These are phyloP conservation scores for Septoria petroselini DNA, from an alignment of 2,329 filamentous ascomycete species.

Conservation along the genomic window DNA sequence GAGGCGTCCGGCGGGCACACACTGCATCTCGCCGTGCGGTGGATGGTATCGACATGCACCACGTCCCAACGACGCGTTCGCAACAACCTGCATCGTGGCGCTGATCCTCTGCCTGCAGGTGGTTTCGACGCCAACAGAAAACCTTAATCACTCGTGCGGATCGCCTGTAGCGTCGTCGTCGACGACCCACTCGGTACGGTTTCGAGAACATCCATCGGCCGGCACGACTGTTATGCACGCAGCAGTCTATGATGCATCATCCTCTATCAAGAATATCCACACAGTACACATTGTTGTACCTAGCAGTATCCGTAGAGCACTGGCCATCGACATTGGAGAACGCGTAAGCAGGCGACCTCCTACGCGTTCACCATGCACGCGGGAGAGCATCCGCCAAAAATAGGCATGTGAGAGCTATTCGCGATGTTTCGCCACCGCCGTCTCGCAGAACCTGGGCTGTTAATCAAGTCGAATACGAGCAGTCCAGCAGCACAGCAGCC, in stretches of 20 bases:
- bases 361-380: slow-evolving; percentile 8
- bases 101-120: slow-evolving; percentile 6
- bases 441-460: slow-evolving; percentile 11
- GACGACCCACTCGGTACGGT: slow-evolving; percentile 7
- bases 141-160: slow-evolving; percentile 6
- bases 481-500: background rate
- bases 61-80: slow-evolving; percentile 13
- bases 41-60: background rate
- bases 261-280: background rate
- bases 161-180: slow-evolving; percentile 1
- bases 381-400: slow-evolving; percentile 1
- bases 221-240: background rate
- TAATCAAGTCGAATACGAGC: slow-evolving; percentile 19
- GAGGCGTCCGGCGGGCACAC: background rate
- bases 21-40: background rate
- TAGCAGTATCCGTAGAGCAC: too few relatives aligned
- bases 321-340: slow-evolving; percentile 1
- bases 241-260: slow-evolving; percentile 4
- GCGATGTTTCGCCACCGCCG: slow-evolving; percentile 13
- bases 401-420: slow-evolving; percentile 8
- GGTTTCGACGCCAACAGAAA: slow-evolving; percentile 22
- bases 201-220: slow-evolving; percentile 15
- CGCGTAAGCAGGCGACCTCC: slow-evolving; percentile 4
- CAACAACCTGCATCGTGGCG: slow-evolving; percentile 3
- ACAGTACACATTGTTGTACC: background rate